Evolutionary conservation across 768 basidiomycete genomes (phyloP).

Genomic region (Lepiota brunneoincarnata): DNA sequence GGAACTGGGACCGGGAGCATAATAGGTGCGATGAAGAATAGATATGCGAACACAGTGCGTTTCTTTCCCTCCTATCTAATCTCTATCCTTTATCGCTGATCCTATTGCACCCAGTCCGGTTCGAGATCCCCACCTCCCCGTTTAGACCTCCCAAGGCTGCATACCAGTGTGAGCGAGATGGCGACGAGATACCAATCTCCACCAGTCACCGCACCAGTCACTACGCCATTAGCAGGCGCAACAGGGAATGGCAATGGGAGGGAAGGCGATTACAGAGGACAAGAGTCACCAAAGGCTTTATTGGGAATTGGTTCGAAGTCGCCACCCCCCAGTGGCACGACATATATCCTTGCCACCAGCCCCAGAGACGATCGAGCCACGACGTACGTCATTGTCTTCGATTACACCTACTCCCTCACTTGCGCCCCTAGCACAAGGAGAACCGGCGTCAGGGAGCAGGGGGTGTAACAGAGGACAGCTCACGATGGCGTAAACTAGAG

Average conservation of each 20-base stretch:
- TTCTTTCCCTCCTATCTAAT: slow-evolving; percentile 8
- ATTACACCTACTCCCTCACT: slow-evolving; percentile 8
- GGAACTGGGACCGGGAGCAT: slow-evolving; percentile 49
- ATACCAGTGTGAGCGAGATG: slow-evolving; percentile 60
- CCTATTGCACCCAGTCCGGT: slow-evolving; percentile 36
- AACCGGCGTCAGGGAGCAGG: background rate
- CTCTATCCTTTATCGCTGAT: slow-evolving; percentile 7
- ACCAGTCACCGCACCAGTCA: slow-evolving; percentile 37
- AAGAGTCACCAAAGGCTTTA: background rate
- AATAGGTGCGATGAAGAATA: slow-evolving; percentile 68
- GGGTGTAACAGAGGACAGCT: slow-evolving; percentile 25
- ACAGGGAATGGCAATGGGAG: background rate
- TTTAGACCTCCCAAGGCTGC: slow-evolving; percentile 56
- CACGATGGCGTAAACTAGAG: slow-evolving; percentile 38
- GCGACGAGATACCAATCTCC: slow-evolving; percentile 58
- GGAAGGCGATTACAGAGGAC: background rate
- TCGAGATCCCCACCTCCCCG: slow-evolving; percentile 52
- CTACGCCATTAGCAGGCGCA: slow-evolving; percentile 32
- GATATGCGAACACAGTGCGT: slow-evolving; percentile 57
- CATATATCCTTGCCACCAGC: slow-evolving; percentile 26
- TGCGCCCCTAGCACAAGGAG: slow-evolving; percentile 5
- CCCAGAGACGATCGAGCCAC: slow-evolving; percentile 14
- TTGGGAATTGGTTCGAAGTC: slow-evolving; percentile 2
- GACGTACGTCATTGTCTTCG: slow-evolving; percentile 11
- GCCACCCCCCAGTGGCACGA: slow-evolving; percentile 25